Evolutionary conservation across 257 asterid genomes (phyloP), one percentile per base, ranked within the genome.

Genomic region (Solanum ossicruentum): DNA sequence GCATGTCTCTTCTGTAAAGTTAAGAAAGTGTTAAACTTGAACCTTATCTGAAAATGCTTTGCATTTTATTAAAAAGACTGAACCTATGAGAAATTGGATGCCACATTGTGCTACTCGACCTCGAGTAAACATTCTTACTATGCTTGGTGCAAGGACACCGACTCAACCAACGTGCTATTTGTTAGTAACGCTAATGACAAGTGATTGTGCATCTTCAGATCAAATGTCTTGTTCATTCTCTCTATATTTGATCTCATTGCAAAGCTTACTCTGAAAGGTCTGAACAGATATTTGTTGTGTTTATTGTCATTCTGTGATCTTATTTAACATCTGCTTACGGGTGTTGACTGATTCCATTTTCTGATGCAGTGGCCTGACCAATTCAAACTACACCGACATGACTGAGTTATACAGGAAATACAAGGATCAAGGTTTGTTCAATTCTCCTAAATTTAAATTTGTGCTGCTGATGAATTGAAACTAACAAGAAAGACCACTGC

Each of bases 301-400:
- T 26, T 51, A 26, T 23, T 23, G 8, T 49, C 10, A 13, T 51
- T 21, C 58, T 77, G 15, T 49, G 20, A 15, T 47, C 12, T 10
- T 77, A 16, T 23, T 51, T 51, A 16, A 77, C 26, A 16, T 26
- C 4, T 52, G 26, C 26, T 16, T 12, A 26, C 17, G 15, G 26
- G 6, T 0, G 7, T 26, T 1, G 15, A 49, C 23, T 77, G 21
- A 79, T 49, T 81, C 36, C 8, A 65, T 75, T 26, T 80, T 32
- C 51, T 90, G 84, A 41, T 92, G 91, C 96, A 96, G 99, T 90
- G 98, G 98, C 39, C 93, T 96, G 82, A 84, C 99, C 84, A 89
- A 92, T 86, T 91, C 98, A 12, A 96, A 96, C 84, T 94, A 94
- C 91, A 88, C 94, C 0, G 98, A 94, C 89, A 58, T 96, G 91